Evolutionary conservation across 148 eudicot species (phyloP).

Genomic region (Rhododendron kiyosumense): DNA sequence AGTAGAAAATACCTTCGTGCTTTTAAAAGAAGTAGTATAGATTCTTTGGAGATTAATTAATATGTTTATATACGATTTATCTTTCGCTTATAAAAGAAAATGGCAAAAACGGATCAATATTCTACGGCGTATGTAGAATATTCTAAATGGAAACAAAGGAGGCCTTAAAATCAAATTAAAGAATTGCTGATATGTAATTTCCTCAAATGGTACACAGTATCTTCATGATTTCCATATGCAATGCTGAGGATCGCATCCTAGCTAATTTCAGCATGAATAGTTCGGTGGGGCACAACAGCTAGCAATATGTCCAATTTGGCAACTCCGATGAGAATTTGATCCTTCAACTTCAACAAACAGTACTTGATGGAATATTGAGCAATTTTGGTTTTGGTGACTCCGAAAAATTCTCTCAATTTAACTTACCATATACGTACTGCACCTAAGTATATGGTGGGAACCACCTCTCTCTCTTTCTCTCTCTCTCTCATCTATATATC

Average conservation of each 20-base stretch:
- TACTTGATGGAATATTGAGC: neutral
- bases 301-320: neutral
- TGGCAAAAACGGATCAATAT: neutral
- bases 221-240: neutral
- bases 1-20: too few relatives aligned
- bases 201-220: neutral
- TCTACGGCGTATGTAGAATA: neutral
- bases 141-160: neutral
- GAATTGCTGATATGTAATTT: neutral
- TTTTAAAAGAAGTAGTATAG: too few relatives aligned
- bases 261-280: neutral
- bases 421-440: too few relatives aligned
- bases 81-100: neutral
- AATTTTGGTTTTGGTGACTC: neutral
- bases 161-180: neutral
- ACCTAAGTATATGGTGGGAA: too few relatives aligned
- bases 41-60: neutral
- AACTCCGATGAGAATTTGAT: neutral
- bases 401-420: too few relatives aligned
- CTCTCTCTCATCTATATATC: neutral
- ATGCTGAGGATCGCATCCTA: neutral
- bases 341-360: neutral
- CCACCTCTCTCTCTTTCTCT: neutral
- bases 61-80: too few relatives aligned
- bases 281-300: neutral